Percentiles rank a stretch among this genome's conserved stretches.
Conservation (phyloP, 345 rosid species). For the Psidium guajava region DNA sequence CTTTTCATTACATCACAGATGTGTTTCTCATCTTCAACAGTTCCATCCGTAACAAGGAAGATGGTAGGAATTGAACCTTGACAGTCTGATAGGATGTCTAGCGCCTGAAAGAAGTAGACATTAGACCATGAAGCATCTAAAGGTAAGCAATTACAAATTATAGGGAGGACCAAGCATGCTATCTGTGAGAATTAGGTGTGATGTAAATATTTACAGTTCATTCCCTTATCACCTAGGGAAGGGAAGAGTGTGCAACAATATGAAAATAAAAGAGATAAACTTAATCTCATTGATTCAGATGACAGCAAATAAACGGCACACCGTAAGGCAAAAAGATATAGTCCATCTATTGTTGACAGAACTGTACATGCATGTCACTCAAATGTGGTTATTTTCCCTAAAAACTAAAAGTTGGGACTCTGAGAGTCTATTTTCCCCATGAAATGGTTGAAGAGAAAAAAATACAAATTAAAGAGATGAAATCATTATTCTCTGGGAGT, state of each 20-base stretch:
- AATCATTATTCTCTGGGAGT: not conserved
- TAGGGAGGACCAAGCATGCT: not conserved
- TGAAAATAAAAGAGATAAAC: not conserved
- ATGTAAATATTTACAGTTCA: not conserved
- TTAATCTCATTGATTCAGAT: not conserved
- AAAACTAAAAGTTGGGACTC: not conserved
- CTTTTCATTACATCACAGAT: slow-evolving; percentile 68
- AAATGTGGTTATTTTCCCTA: not conserved
- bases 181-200: not conserved
- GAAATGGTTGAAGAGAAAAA: not conserved
- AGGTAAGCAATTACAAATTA: not conserved
- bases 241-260: not conserved
- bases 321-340: not conserved
- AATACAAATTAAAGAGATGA: not conserved
- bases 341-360: not conserved
- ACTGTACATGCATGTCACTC: not conserved
- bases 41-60: slow-evolving; percentile 84
- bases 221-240: not conserved
- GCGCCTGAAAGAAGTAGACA: slow-evolving; percentile 47
- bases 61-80: slow-evolving; percentile 59
- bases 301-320: not conserved
- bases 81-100: slow-evolving; percentile 60
- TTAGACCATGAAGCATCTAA: not conserved
- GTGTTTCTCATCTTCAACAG: slow-evolving; percentile 84
- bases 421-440: not conserved